Percentiles rank a stretch among this genome's conserved stretches.
These are phyloP conservation scores for Fusarium dlaminii DNA, from an alignment of 2,329 filamentous ascomycete genomes.

Conservation along the genomic window DNA sequence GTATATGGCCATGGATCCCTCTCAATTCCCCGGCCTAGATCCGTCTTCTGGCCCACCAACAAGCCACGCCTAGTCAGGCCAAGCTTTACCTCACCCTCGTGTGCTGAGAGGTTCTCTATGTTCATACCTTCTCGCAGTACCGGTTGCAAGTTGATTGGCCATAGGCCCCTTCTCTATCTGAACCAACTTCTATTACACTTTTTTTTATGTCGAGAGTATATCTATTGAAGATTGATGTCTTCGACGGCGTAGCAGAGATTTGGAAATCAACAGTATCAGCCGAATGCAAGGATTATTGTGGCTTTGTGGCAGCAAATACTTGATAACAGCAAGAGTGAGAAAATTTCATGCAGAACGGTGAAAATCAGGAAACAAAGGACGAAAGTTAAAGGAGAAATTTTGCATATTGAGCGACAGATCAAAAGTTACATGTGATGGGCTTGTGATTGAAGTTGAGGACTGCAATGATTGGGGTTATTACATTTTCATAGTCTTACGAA, in stretches of 20 bases:
- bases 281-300: neutral
- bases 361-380: neutral
- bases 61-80: constrained; percentile 7
- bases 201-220: neutral
- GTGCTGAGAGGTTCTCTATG: neutral
- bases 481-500: neutral
- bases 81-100: neutral
- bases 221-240: neutral
- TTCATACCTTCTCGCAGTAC: neutral
- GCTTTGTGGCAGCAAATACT: neutral
- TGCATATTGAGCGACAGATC: neutral
- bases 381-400: neutral
- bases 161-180: neutral
- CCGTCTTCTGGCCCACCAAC: constrained; percentile 39
- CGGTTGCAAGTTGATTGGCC: neutral
- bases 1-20: constrained; percentile 71
- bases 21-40: constrained; percentile 52
- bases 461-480: neutral
- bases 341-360: neutral
- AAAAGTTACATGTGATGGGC: neutral
- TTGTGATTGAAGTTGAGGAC: neutral
- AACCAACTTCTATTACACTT: neutral
- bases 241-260: neutral
- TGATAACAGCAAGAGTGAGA: neutral
- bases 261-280: neutral